Evolutionary conservation across 768 basidiomycete genomes (phyloP).

Genomic region (Hericium erinaceus): DNA sequence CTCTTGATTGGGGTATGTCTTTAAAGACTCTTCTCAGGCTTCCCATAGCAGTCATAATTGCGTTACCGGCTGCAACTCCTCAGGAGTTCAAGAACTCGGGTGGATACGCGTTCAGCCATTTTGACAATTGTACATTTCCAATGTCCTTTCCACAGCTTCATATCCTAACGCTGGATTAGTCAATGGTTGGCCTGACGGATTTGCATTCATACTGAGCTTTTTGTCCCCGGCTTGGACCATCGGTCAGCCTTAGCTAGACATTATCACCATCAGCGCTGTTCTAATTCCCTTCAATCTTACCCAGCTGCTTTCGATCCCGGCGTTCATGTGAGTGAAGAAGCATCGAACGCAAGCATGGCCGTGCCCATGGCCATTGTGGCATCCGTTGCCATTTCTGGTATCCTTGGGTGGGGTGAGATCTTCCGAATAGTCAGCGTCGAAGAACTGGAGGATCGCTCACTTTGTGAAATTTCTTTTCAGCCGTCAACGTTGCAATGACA

Average conservation of each 20-base stretch:
- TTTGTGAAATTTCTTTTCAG: constrained; percentile 2
- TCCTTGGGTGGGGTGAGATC: constrained; percentile 45
- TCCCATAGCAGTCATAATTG: constrained; percentile 26
- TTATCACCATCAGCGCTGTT: not conserved
- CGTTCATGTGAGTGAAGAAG: constrained; percentile 56
- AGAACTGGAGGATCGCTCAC: constrained; percentile 10
- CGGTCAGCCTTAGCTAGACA: constrained; percentile 17
- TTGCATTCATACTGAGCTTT: constrained; percentile 41
- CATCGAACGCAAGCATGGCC: constrained; percentile 47
- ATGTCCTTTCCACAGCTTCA: not conserved
- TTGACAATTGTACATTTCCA: constrained; percentile 40
- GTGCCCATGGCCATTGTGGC: constrained; percentile 55
- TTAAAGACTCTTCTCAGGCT: no score
- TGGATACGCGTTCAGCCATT: constrained; percentile 53
- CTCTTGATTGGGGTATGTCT: not conserved
- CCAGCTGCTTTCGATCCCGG: constrained; percentile 32
- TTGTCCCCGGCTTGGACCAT: constrained; percentile 42
- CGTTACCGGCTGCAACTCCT: constrained; percentile 55
- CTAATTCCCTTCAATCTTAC: not conserved
- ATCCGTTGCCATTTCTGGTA: constrained; percentile 38
- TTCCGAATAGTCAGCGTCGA: not conserved
- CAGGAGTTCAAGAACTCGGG: constrained; percentile 49
- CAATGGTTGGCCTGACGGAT: constrained; percentile 39
- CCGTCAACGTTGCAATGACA: constrained; percentile 16
- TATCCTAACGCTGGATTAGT: constrained; percentile 22